phyloP scores from a whole-genome alignment of 2,329 filamentous ascomycete species.

The Pyrenophora graminea region DNA sequence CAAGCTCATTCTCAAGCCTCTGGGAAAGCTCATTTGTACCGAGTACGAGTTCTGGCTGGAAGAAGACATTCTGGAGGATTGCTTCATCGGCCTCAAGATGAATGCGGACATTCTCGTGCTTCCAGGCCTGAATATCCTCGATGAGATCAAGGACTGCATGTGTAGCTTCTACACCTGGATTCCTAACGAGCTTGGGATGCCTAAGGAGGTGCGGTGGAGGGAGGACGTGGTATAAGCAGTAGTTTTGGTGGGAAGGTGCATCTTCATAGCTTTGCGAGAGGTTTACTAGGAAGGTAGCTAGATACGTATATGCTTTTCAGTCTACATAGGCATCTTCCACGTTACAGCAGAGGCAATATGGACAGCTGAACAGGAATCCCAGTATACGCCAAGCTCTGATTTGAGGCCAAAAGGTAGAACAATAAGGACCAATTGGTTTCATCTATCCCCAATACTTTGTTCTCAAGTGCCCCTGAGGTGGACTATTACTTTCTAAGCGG shows the following conservation, averaged over 20 bases:
- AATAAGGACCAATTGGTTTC: too few relatives aligned
- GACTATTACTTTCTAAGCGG: constrained; percentile 3
- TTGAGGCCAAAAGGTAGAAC: too few relatives aligned
- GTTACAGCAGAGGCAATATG: too few relatives aligned
- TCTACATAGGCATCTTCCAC: too few relatives aligned
- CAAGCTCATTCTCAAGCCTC: constrained; percentile 52
- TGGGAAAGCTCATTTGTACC: constrained; percentile 60
- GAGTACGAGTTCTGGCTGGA: constrained; percentile 69
- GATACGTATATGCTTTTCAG: too few relatives aligned
- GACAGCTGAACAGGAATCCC: too few relatives aligned
- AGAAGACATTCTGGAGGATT: constrained; percentile 58
- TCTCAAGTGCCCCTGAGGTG: too few relatives aligned
- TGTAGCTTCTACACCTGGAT: constrained; percentile 52
- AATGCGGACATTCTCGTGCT: constrained; percentile 38
- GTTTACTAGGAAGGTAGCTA: too few relatives aligned
- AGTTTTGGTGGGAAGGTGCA: too few relatives aligned
- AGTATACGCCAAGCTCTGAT: neutral
- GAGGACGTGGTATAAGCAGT: constrained; percentile 12
- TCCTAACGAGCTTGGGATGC: constrained; percentile 49
- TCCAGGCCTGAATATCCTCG: constrained; percentile 37
- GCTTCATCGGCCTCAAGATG: constrained; percentile 63
- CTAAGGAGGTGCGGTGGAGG: constrained; percentile 32
- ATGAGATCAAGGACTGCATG: constrained; percentile 46
- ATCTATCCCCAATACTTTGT: too few relatives aligned
- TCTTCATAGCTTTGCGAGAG: too few relatives aligned